Conservation (phyloP, 2,329 filamentous ascomycete species). For the Verticillium tricorpus region DNA sequence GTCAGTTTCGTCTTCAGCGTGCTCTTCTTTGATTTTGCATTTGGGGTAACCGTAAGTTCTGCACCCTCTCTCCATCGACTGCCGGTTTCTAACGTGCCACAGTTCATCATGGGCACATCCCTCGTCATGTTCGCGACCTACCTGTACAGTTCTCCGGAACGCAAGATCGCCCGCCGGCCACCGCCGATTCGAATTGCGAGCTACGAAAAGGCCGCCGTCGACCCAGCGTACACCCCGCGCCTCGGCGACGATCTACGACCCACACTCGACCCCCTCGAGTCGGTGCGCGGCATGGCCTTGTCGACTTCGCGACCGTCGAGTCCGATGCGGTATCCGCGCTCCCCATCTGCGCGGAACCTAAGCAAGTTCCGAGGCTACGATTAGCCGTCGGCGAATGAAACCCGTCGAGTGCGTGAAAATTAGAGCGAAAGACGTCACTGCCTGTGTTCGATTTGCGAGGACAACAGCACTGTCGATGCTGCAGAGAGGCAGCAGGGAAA, state of each 20-base stretch:
- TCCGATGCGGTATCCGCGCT: constrained; percentile 28
- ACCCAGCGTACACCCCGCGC: constrained; percentile 36
- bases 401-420: background rate
- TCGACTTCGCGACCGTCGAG: constrained; percentile 44
- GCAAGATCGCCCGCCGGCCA: constrained; percentile 47
- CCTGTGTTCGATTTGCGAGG: background rate
- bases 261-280: constrained; percentile 36
- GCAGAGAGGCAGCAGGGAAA: background rate
- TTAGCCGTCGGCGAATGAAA: background rate
- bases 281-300: constrained; percentile 28
- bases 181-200: constrained; percentile 64
- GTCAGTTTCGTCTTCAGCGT: constrained; percentile 82
- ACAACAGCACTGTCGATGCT: background rate
- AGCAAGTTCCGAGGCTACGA: background rate
- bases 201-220: constrained; percentile 71
- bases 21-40: constrained; percentile 75
- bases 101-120: constrained; percentile 80
- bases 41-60: constrained; percentile 64
- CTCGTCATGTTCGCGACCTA: constrained; percentile 80
- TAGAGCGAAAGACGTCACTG: background rate
- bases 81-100: constrained; percentile 13
- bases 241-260: constrained; percentile 26
- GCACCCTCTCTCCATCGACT: background rate
- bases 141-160: constrained; percentile 70
- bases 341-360: background rate